Evolutionary conservation across 148 eudicot genomes (phyloP).

Genomic region (Cornus suecica): DNA sequence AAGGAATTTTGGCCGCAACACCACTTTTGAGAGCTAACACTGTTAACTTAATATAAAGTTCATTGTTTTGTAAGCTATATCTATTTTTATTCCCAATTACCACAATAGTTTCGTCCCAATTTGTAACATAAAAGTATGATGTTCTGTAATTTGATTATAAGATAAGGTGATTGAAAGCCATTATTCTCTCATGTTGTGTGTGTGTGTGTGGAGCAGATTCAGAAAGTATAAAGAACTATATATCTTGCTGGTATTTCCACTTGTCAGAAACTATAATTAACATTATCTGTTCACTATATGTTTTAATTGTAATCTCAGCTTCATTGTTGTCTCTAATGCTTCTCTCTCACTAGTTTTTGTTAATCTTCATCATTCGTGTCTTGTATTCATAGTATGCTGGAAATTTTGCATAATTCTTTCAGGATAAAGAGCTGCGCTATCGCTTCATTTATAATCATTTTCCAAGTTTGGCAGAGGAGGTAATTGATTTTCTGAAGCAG

Average conservation of each 20-base stretch:
- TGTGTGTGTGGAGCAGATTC: too few relatives aligned
- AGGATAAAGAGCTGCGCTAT: conserved; percentile 82
- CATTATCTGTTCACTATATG: background rate
- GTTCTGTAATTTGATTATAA: too few relatives aligned
- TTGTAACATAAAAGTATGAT: too few relatives aligned
- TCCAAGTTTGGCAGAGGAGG: conserved; percentile 81
- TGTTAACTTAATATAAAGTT: too few relatives aligned
- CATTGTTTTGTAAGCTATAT: too few relatives aligned
- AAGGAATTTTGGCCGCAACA: background rate
- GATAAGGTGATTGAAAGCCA: too few relatives aligned
- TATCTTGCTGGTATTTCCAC: too few relatives aligned
- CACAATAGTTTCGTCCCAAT: too few relatives aligned
- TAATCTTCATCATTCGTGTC: conserved; percentile 5
- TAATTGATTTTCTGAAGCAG: conserved; percentile 24
- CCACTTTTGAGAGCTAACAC: background rate
- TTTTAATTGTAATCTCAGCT: background rate
- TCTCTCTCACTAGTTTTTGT: background rate
- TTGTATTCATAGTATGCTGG: background rate
- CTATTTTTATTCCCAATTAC: too few relatives aligned
- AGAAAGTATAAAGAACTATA: too few relatives aligned
- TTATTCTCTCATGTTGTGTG: too few relatives aligned
- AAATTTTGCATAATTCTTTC: conserved; percentile 22
- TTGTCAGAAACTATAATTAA: too few relatives aligned
- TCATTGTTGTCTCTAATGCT: background rate
- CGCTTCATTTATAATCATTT: conserved; percentile 86